Evolutionary conservation across 768 basidiomycete genomes (phyloP).

Genomic region (Saitozyma sp.): DNA sequence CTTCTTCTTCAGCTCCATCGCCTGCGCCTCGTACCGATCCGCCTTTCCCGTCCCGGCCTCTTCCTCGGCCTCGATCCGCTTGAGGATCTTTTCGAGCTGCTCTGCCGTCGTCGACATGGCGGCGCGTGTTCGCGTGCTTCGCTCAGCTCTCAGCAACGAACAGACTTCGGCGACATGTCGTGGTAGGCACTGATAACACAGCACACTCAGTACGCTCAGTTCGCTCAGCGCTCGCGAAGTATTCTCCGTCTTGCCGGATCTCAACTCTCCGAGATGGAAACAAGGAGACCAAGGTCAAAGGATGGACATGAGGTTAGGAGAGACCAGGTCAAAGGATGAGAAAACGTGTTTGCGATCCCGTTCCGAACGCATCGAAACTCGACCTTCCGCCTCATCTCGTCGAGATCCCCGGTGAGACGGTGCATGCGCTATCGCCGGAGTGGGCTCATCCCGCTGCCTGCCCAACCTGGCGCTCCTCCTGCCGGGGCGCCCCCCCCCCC

Average conservation of each 20-base stretch:
- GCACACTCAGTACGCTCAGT: too few relatives aligned
- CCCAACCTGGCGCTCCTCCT: conserved; percentile 20
- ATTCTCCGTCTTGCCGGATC: too few relatives aligned
- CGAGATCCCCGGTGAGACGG: background rate
- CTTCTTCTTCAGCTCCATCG: conserved; percentile 25
- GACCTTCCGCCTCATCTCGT: too few relatives aligned
- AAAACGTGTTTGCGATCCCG: background rate
- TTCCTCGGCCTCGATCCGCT: conserved; percentile 13
- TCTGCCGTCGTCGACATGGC: conserved; percentile 11
- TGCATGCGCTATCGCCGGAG: conserved; percentile 25
- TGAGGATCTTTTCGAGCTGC: conserved; percentile 17
- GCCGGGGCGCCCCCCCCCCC: conserved; percentile 10
- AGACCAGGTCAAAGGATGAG: conserved; percentile 3
- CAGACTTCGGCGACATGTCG: background rate
- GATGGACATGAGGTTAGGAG: background rate
- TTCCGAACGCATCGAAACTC: background rate
- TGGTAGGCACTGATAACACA: background rate
- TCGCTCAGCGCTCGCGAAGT: too few relatives aligned
- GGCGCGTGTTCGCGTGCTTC: background rate
- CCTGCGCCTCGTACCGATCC: conserved; percentile 18
- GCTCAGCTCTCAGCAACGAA: background rate
- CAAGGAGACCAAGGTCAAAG: background rate
- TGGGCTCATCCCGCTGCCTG: conserved; percentile 42
- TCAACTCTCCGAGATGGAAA: background rate
- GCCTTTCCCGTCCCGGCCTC: conserved; percentile 15